Conservation (phyloP, 345 rosid species). For the Jatropha curcas region DNA sequence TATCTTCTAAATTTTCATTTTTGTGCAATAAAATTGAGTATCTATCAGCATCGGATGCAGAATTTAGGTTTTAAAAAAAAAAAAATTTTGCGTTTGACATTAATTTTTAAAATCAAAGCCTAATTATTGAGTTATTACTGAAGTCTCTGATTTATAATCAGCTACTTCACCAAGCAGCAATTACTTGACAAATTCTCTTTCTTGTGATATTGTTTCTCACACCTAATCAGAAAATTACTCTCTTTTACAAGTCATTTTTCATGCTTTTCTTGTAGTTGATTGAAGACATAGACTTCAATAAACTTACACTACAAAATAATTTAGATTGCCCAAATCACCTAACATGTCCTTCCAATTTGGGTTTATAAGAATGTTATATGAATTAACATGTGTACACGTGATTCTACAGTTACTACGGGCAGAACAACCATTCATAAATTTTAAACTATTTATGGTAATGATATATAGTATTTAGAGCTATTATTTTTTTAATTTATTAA, state of each 20-base stretch:
- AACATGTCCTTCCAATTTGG: neutral
- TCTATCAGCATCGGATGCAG: too few relatives aligned
- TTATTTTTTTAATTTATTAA: too few relatives aligned
- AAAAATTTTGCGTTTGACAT: too few relatives aligned
- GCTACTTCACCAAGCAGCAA: neutral
- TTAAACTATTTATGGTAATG: too few relatives aligned
- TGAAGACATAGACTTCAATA: neutral
- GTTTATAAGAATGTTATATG: neutral
- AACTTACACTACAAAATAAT: neutral
- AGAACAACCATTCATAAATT: too few relatives aligned
- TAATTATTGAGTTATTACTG: too few relatives aligned
- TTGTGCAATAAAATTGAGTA: too few relatives aligned
- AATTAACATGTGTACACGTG: neutral
- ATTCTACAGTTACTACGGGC: too few relatives aligned
- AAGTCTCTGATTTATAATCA: neutral
- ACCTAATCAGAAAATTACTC: neutral
- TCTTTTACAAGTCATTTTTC: neutral
- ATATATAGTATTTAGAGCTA: too few relatives aligned
- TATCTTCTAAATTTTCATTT: too few relatives aligned
- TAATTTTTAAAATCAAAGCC: too few relatives aligned
- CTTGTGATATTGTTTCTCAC: conserved; percentile 10
- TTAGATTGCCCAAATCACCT: conserved; percentile 5
- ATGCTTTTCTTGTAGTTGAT: conserved; percentile 9
- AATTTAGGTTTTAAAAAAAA: too few relatives aligned
- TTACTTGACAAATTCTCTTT: neutral